A percentile compares a stretch with the other conserved stretches of the same genome.
Evolutionary conservation across 768 basidiomycete species (phyloP).

Genomic region (Rubroboletus pulcherrimus): DNA sequence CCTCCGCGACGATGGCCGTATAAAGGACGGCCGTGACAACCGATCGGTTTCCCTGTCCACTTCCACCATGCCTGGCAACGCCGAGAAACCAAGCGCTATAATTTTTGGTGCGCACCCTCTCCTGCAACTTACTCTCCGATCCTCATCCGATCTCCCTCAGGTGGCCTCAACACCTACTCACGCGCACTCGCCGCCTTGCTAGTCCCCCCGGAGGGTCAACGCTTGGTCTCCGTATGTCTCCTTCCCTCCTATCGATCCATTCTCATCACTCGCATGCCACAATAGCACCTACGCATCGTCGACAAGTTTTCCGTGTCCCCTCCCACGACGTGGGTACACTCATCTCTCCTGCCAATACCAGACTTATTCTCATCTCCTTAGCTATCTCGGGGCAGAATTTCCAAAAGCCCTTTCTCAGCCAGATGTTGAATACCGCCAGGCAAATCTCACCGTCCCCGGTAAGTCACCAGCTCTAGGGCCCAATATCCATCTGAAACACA

Average conservation of each 20-base stretch:
- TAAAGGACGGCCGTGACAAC: constrained; percentile 24
- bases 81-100: constrained; percentile 58
- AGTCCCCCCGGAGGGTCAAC: constrained; percentile 62
- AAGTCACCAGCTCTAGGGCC: constrained; percentile 23
- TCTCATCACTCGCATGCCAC: constrained; percentile 4
- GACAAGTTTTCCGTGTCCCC: constrained; percentile 72
- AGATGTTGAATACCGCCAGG: constrained; percentile 76
- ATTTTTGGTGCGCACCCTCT: constrained; percentile 61
- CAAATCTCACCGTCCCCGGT: constrained; percentile 74
- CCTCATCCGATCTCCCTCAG: constrained; percentile 34
- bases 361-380: constrained; percentile 27
- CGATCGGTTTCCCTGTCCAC: constrained; percentile 17
- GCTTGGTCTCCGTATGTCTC: constrained; percentile 65
- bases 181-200: constrained; percentile 66
- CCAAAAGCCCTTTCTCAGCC: constrained; percentile 62
- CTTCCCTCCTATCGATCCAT: constrained; percentile 6
- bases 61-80: constrained; percentile 31
- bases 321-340: constrained; percentile 60
- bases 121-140: constrained; percentile 1
- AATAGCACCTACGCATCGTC: constrained; percentile 63
- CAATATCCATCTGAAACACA: constrained; percentile 11
- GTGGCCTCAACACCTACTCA: constrained; percentile 78
- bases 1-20: constrained; percentile 25
- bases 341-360: constrained; percentile 11
- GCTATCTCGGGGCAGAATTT: constrained; percentile 78